Conservation (phyloP, 768 basidiomycete species). For the Boletus vermiculosoides region DNA sequence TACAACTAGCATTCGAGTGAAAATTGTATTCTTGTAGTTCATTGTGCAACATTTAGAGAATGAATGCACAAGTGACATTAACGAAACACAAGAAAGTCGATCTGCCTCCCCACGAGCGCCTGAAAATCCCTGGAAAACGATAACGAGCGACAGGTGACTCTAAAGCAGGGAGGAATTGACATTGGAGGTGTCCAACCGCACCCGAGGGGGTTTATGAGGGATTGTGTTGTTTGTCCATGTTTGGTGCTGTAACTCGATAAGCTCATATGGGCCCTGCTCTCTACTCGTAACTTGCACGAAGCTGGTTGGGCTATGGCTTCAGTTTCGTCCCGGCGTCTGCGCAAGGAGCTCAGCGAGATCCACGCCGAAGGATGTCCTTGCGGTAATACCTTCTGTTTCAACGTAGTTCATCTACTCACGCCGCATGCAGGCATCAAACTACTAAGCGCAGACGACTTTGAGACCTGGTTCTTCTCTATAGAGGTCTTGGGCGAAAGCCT, state of each 20-base stretch:
- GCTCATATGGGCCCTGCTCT: background rate
- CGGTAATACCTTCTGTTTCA: conserved; percentile 38
- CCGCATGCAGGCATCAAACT: conserved; percentile 61
- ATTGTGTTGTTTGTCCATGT: conserved; percentile 36
- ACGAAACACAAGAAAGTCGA: conserved; percentile 29
- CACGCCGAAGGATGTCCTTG: conserved; percentile 63
- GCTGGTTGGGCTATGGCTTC: conserved; percentile 47
- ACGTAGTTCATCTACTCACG: conserved; percentile 1
- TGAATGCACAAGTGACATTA: conserved; percentile 14
- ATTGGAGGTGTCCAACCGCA: conserved; percentile 19
- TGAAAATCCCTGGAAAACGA: conserved; percentile 44
- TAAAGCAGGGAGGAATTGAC: conserved; percentile 57
- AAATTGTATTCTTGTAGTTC: conserved; percentile 27
- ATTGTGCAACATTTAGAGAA: conserved; percentile 12
- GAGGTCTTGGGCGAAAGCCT: conserved; percentile 82
- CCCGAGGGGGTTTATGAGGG: conserved; percentile 27
- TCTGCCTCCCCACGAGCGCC: conserved; percentile 75
- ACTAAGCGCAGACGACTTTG: conserved; percentile 72
- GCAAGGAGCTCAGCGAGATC: conserved; percentile 72
- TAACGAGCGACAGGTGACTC: conserved; percentile 63
- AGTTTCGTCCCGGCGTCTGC: conserved; percentile 61
- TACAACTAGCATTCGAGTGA: background rate
- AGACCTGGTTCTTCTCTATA: conserved; percentile 75
- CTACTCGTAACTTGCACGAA: conserved; percentile 14
- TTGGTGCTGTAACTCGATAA: conserved; percentile 27